These are phyloP conservation scores for Raphanus sativus DNA, from an alignment of 345 rosid genomes.

Conservation along the genomic window DNA sequence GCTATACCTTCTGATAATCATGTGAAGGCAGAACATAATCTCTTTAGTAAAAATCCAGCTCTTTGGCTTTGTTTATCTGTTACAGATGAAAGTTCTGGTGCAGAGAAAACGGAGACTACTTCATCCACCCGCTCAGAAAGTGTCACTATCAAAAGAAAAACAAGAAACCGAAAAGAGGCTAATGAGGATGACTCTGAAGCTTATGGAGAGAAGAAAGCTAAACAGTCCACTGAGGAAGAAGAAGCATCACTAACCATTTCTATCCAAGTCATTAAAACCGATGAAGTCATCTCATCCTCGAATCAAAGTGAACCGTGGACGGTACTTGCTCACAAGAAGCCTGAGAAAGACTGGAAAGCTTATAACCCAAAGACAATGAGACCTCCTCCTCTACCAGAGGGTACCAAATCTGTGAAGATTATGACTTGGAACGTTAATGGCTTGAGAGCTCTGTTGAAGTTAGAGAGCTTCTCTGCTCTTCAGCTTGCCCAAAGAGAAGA, in stretches of 20 bases:
- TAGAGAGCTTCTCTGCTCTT: slow-evolving; percentile 64
- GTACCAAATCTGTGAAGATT: slow-evolving; percentile 55
- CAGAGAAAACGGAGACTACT: slow-evolving; percentile 32
- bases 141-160: slow-evolving; percentile 36
- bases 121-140: slow-evolving; percentile 33
- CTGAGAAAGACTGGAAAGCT: slow-evolving; percentile 76
- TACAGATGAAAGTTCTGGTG: slow-evolving; percentile 50
- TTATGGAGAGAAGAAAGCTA: slow-evolving; percentile 40
- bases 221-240: slow-evolving; percentile 34
- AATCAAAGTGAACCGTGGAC: slow-evolving; percentile 81
- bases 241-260: slow-evolving; percentile 35
- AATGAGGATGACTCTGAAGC: slow-evolving; percentile 28
- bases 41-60: not conserved
- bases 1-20: not conserved
- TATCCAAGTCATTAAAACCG: slow-evolving; percentile 30
- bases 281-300: slow-evolving; percentile 19
- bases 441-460: slow-evolving; percentile 74
- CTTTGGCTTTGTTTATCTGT: not conserved
- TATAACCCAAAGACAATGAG: slow-evolving; percentile 86
- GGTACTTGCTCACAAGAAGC: slow-evolving; percentile 85
- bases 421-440: slow-evolving; percentile 98
- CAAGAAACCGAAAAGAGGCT: slow-evolving; percentile 30
- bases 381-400: slow-evolving; percentile 52
- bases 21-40: too few species aligned
- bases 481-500: slow-evolving; percentile 88